phyloP scores from a whole-genome alignment of 1,284 basidiomycete species.

The Tausonia pullulans region DNA sequence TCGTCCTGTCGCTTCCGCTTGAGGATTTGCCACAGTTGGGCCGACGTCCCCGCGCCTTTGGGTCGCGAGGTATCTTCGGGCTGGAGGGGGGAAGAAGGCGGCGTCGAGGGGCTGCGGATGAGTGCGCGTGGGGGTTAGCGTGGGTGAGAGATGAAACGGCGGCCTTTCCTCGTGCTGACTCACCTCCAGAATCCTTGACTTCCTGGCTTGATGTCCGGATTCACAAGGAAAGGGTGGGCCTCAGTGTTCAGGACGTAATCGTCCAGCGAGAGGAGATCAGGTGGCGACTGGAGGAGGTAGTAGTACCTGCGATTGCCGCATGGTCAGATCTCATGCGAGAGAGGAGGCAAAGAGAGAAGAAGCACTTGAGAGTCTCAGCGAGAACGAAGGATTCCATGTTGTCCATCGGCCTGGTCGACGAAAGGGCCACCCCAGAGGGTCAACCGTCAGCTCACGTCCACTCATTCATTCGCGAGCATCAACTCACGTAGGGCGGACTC shows the following conservation, averaged over 20 bases:
- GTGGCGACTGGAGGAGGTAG: slow-evolving; percentile 41
- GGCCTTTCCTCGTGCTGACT: neutral
- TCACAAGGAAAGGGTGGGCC: slow-evolving; percentile 33
- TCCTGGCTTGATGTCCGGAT: slow-evolving; percentile 26
- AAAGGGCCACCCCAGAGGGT: too few species aligned
- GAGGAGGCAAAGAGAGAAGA: neutral
- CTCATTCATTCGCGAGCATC: slow-evolving; percentile 1
- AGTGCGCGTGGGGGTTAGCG: neutral
- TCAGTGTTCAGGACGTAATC: slow-evolving; percentile 45
- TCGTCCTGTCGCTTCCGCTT: neutral
- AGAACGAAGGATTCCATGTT: slow-evolving; percentile 36
- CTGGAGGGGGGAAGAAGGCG: neutral
- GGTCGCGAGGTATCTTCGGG: neutral
- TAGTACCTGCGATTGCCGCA: slow-evolving; percentile 29
- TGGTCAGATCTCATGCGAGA: neutral
- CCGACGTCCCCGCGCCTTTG: neutral
- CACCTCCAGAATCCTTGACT: slow-evolving; percentile 25
- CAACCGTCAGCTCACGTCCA: too few species aligned
- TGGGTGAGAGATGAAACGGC: neutral
- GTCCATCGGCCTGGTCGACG: slow-evolving; percentile 21
- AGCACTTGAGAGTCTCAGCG: neutral
- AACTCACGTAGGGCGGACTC: neutral
- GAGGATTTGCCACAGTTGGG: slow-evolving; percentile 1
- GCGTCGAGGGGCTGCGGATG: neutral
- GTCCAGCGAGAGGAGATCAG: slow-evolving; percentile 42